Percentiles rank a stretch among this genome's conserved stretches.
Conservation (phyloP, 352 stramenopile genomes). For the Phytophthora brassicae region DNA sequence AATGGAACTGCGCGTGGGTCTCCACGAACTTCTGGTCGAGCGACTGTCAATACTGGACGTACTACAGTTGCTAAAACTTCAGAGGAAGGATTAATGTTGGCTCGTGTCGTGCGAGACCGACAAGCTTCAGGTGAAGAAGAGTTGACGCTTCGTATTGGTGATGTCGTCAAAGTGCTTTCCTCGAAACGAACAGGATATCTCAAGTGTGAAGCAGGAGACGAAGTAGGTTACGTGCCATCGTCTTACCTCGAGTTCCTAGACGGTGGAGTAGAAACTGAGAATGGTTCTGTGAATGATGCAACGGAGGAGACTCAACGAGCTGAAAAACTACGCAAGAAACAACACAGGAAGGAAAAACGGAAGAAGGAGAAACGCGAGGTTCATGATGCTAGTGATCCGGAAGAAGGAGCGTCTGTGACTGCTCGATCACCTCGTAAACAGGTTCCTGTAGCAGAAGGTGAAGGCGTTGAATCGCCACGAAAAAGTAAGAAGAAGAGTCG, state of each 20-base stretch:
- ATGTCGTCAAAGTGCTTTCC: slow-evolving; percentile 76
- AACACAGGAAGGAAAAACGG: slow-evolving; percentile 60
- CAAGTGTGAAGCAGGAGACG: slow-evolving; percentile 76
- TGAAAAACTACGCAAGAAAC: slow-evolving; percentile 70
- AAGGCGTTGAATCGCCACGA: slow-evolving; percentile 44
- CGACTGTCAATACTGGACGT: slow-evolving; percentile 19
- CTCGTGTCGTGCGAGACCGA: slow-evolving; percentile 68
- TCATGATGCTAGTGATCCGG: slow-evolving; percentile 39
- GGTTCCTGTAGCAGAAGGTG: slow-evolving; percentile 26
- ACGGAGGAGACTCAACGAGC: slow-evolving; percentile 32
- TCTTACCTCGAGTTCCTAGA: slow-evolving; percentile 87
- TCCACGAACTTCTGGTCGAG: slow-evolving; percentile 23
- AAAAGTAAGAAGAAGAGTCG: slow-evolving; percentile 72
- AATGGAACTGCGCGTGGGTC: slow-evolving; percentile 25
- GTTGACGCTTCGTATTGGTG: slow-evolving; percentile 56
- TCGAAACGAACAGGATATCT: slow-evolving; percentile 80
- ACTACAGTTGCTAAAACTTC: slow-evolving; percentile 20
- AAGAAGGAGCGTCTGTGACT: slow-evolving; percentile 27
- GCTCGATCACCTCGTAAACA: slow-evolving; percentile 49
- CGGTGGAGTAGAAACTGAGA: slow-evolving; percentile 17
- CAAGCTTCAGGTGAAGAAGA: slow-evolving; percentile 80
- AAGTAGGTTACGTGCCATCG: slow-evolving; percentile 76
- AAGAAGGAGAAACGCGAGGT: slow-evolving; percentile 41
- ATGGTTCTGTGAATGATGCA: slow-evolving; percentile 6
- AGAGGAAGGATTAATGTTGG: slow-evolving; percentile 34